Evolutionary conservation across 345 rosid genomes (phyloP), one percentile per base, ranked within the genome.

Genomic region (Arabidopsis arenosa): DNA sequence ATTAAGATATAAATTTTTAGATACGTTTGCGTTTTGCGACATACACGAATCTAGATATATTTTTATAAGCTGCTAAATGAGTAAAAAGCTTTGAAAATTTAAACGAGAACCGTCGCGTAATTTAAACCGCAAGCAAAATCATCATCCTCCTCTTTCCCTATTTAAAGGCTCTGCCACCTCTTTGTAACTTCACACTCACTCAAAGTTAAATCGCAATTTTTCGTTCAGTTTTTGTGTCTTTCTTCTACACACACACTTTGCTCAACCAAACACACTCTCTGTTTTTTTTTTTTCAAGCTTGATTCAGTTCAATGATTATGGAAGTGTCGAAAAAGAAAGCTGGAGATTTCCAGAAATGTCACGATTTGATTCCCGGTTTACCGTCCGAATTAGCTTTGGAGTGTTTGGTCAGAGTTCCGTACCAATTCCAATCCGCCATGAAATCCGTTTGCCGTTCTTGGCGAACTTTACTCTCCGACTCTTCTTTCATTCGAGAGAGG

Each of bases 371-470:
- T 71, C 84, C 88, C 35, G 87, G 88, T 40, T 69, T 87, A 33
- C 88, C 88, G 2, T 80, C 77, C 6, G 88, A 83, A 23, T 76
- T 86, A 59, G 86, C 85, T 11, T 43, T 74, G 15, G 88, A 85
- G 37, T 87, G 90, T 80, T 15, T 87, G 39, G 12, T 85, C 0
- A 83, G 85, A 73, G 90, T 85, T 5, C 88, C 90, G 8, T 77
- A 64, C 13, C 76, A 80, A 18, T 87, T 74, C 54, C 90, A 85
- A 54, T 66, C 80, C 8, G 28, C 39, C 17, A 69, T 87, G 81
- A 83, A 77, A 66, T 85, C 84, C 2, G 90, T 87, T 5, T 72
- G 81, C 70, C 80, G 75, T n/a, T 40, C 72, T 1, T 85, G 90
- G 90, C 78, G 65, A 49, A 43, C 41, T 47, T 72, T 79, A 72